A percentile compares a stretch with the other conserved stretches of the same genome.
phyloP scores from a whole-genome alignment of 1,284 basidiomycete genomes.

The Ustilago sp. region DNA sequence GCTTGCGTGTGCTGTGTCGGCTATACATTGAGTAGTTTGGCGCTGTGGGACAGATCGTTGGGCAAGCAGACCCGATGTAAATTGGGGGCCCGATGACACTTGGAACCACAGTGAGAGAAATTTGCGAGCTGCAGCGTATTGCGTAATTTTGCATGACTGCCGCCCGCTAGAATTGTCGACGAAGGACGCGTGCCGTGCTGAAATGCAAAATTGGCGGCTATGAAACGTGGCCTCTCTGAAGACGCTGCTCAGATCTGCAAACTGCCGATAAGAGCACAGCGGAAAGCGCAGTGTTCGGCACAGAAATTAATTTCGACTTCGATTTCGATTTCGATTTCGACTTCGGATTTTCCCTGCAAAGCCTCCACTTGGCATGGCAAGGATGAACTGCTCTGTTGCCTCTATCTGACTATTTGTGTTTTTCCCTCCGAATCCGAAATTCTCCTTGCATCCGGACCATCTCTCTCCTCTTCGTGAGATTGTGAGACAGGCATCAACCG shows the following conservation, averaged over 20 bases:
- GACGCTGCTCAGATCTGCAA: background rate
- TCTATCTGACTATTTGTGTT: background rate
- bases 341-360: background rate
- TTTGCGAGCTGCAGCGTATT: background rate
- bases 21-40: background rate
- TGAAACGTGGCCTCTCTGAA: constrained; percentile 1
- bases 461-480: background rate
- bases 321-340: too few species aligned
- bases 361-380: constrained; percentile 16
- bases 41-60: constrained; percentile 2
- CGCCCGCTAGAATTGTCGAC: background rate
- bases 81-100: too few species aligned
- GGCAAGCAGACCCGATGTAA: background rate
- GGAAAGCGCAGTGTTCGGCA: constrained; percentile 6
- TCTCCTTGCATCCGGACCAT: constrained; percentile 22
- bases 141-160: constrained; percentile 16
- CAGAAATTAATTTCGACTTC: constrained; percentile 9
- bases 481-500: background rate
- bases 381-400: constrained; percentile 19
- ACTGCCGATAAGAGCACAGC: constrained; percentile 2
- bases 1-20: background rate
- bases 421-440: constrained; percentile 21
- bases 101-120: background rate
- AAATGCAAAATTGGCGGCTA: background rate
- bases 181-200: constrained; percentile 6